Percentiles rank a stretch among this genome's conserved stretches.
Conservation (phyloP, 805 yeast genomes). For the Kluyveromyces lactis region DNA sequence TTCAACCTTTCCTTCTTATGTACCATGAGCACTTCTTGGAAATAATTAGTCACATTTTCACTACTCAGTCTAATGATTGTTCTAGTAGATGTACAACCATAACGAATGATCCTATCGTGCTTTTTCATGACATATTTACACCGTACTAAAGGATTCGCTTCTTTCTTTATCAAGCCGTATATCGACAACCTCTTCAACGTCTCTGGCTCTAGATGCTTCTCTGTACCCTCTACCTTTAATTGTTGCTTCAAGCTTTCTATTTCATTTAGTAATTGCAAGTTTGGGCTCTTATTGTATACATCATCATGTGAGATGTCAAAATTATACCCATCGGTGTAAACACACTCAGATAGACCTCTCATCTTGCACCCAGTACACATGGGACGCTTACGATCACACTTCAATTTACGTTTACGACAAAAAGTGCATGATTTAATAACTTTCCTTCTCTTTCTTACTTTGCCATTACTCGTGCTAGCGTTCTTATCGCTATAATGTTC, state of each 20-base stretch:
- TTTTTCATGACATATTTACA: conserved; percentile 7
- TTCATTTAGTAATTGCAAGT: conserved; percentile 15
- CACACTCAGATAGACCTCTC: conserved; percentile 25
- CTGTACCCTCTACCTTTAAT: conserved; percentile 8
- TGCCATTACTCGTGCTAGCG: background rate
- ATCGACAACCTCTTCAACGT: background rate
- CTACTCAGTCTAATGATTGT: conserved; percentile 11
- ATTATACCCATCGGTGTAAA: conserved; percentile 19
- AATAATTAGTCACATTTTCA: conserved; percentile 14
- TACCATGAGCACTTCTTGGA: conserved; percentile 17
- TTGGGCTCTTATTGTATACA: conserved; percentile 18
- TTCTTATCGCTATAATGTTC: background rate
- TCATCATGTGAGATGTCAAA: conserved; percentile 16
- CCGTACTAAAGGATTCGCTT: conserved; percentile 4
- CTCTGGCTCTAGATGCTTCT: background rate
- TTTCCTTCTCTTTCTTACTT: conserved; percentile 19
- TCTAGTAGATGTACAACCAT: conserved; percentile 26
- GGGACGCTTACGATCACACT: conserved; percentile 49
- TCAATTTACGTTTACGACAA: conserved; percentile 56
- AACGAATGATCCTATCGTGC: conserved; percentile 17
- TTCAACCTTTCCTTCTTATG: conserved; percentile 19
- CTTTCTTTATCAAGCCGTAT: background rate
- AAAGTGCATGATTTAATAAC: conserved; percentile 38
- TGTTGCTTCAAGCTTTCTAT: conserved; percentile 16
- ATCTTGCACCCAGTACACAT: conserved; percentile 34